Conservation (phyloP, 139 green algal genomes). For the Chlorella sp. region DNA sequence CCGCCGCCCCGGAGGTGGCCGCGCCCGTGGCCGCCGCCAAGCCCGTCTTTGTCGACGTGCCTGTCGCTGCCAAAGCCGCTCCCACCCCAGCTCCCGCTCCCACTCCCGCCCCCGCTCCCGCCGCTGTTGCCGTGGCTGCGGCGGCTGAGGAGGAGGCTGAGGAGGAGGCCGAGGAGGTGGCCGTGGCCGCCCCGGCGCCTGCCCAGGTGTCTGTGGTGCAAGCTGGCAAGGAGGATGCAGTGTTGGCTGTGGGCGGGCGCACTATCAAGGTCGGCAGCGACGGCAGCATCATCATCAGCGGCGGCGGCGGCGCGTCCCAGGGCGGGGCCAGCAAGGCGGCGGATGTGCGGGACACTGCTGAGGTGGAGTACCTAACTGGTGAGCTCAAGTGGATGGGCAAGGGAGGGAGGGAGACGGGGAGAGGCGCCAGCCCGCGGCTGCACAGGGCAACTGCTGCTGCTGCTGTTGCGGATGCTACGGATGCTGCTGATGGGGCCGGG, state of each 20-base stretch:
- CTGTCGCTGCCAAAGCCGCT: neutral
- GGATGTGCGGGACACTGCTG: neutral
- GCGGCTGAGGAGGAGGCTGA: neutral
- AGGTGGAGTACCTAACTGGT: conserved; percentile 33
- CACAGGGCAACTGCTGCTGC: neutral
- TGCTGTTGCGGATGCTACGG: neutral
- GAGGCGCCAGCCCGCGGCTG: too few species aligned
- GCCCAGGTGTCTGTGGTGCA: neutral
- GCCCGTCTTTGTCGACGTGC: too few species aligned
- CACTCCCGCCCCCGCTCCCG: neutral
- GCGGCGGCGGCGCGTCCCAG: neutral
- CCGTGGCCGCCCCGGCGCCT: neutral
- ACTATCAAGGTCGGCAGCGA: conserved; percentile 3
- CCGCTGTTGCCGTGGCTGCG: neutral
- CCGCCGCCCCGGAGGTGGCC: neutral
- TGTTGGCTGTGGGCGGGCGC: neutral
- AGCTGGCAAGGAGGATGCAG: neutral
- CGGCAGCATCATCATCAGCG: conserved; percentile 30
- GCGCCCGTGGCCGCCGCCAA: too few species aligned
- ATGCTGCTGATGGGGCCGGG: neutral
- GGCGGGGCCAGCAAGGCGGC: too few species aligned
- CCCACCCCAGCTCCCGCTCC: neutral
- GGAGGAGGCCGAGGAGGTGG: neutral
- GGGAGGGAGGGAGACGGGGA: neutral
- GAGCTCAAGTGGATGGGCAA: neutral